phyloP scores from a whole-genome alignment of 75 land plant genomes.

The Cupressus sempervirens region DNA sequence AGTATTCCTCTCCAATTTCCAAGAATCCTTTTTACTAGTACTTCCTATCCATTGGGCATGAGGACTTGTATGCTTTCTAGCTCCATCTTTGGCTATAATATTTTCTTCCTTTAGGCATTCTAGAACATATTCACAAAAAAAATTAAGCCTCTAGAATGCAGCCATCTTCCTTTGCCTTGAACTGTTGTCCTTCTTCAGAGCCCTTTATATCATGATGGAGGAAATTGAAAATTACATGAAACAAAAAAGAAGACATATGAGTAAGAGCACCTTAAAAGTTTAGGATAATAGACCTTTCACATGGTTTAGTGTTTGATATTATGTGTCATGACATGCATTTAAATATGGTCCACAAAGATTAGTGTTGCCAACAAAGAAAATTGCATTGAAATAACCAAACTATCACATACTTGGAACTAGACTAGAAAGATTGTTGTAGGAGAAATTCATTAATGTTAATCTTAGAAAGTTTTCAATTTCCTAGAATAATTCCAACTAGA shows the following conservation, averaged over 20 bases:
- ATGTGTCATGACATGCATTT: slow-evolving; percentile 34
- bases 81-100: slow-evolving; percentile 77
- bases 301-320: slow-evolving; percentile 17
- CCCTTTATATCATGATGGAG: slow-evolving; percentile 50
- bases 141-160: slow-evolving; percentile 74
- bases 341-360: slow-evolving; percentile 66
- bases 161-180: slow-evolving; percentile 67
- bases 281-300: slow-evolving; percentile 31
- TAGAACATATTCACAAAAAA: slow-evolving; percentile 58
- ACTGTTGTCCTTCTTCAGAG: slow-evolving; percentile 36
- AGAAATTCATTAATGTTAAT: slow-evolving; percentile 76
- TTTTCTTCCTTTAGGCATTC: slow-evolving; percentile 71
- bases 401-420: slow-evolving; percentile 58
- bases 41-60: slow-evolving; percentile 61
- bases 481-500: slow-evolving; percentile 51
- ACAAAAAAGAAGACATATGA: slow-evolving; percentile 54
- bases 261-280: slow-evolving; percentile 51
- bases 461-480: slow-evolving; percentile 51
- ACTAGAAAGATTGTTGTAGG: slow-evolving; percentile 82
- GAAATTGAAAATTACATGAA: slow-evolving; percentile 54
- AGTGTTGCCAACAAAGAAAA: slow-evolving; percentile 78
- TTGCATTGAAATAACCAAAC: slow-evolving; percentile 67
- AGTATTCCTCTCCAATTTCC: slow-evolving; percentile 44
- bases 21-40: slow-evolving; percentile 69
- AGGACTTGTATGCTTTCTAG: slow-evolving; percentile 74